Base-by-base conservation (phyloP, 805 yeast genomes). In the Debaryomyces hansenii region DNA sequence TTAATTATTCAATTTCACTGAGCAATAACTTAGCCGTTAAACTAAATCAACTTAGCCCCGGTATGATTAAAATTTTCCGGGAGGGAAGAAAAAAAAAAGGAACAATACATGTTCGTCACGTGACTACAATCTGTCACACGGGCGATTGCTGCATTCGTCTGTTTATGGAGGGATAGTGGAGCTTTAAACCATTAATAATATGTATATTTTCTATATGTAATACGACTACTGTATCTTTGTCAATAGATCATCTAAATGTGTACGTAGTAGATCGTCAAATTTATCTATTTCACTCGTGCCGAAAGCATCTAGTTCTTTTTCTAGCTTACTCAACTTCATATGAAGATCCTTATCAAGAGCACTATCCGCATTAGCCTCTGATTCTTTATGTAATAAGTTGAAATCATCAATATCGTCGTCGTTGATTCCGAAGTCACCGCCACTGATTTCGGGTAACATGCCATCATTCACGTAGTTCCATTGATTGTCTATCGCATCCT, bases 381-480 rank as follows among this genome's bases (percentile, higher is more conserved):
- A 3, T 11, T 39, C 42, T 6, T 24, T 12, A 12, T 39, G 28
- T 7, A 39, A 27, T 9, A 21, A 28, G 47, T 78, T 75, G 58
- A 74, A 66, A 40, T 79, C 83, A 37, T 68, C 62, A 32, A 76
- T 43, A 41, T 78, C 82, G 1, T 64, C 73, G 2, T 50, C 52
- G 32, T 61, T 59, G 3, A 77, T 45, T 1, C 82, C 82, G 40
- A 76, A 60, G 29, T 55, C 67, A 15, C 46, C 56, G 42, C 59
- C 62, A 28, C 55, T 52, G 34, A 57, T 47, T 9, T 59, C 62
- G 3, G 53, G 57, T 37, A 66, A 62, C 7, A 67, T 46, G 2
- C 64, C 54, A 2, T 61, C 53, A 48, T 79, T 74, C 15, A 78
- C 60, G 38, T 63, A 63, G 11, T 75, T 71, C 84, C 84, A 80